Evolutionary conservation across 768 basidiomycete genomes (phyloP).

Genomic region (Pulveroboletus sp.): DNA sequence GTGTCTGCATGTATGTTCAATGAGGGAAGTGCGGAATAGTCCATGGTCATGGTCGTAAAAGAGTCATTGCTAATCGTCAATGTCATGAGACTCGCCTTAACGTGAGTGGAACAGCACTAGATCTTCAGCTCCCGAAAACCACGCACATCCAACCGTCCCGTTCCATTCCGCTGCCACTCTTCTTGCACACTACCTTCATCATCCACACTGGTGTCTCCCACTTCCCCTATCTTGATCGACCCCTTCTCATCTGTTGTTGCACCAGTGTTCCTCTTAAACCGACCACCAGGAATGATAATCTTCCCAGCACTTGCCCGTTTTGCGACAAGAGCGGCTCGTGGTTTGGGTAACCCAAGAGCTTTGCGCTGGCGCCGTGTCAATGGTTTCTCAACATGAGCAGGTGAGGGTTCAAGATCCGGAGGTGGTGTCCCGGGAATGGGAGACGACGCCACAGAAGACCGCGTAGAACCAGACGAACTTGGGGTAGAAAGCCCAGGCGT

Average conservation of each 20-base stretch:
- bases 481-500: conserved; percentile 46
- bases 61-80: conserved; percentile 10
- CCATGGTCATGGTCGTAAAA: conserved; percentile 7
- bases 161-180: conserved; percentile 67
- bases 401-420: conserved; percentile 21
- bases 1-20: conserved; percentile 9
- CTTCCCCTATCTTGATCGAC: conserved; percentile 19
- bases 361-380: conserved; percentile 70
- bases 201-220: conserved; percentile 26
- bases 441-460: conserved; percentile 32
- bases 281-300: conserved; percentile 62
- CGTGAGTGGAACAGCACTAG: conserved; percentile 23
- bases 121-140: conserved; percentile 80
- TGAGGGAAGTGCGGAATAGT: conserved; percentile 2
- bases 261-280: conserved; percentile 34
- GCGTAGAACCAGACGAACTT: conserved; percentile 28
- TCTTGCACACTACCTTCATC: conserved; percentile 34
- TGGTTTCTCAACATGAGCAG: conserved; percentile 28
- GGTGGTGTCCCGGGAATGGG: conserved; percentile 37
- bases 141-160: conserved; percentile 70
- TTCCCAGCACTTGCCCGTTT: conserved; percentile 47
- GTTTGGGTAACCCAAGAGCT: conserved; percentile 63
- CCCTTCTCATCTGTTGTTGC: conserved; percentile 8
- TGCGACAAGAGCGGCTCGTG: conserved; percentile 34
- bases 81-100: neutral